These are phyloP conservation scores for Trypanosomatidae sp. DNA, from an alignment of 208 protist species.

Conservation along the genomic window DNA sequence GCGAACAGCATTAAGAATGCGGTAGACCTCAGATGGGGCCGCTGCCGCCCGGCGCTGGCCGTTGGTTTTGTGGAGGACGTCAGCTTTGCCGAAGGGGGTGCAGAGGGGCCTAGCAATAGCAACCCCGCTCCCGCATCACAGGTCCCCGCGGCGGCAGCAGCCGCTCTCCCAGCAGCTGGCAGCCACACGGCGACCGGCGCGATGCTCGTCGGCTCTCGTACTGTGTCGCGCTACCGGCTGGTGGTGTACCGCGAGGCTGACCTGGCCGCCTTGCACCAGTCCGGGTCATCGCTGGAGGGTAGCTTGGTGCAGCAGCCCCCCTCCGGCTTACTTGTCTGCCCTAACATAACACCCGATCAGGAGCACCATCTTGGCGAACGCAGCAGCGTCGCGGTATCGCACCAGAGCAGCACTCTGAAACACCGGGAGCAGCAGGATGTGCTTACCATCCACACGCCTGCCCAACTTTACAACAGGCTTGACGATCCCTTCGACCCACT, in stretches of 20 bases:
- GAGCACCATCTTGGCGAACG: conserved; percentile 4
- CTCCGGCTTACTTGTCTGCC: conserved; percentile 11
- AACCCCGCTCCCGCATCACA: neutral
- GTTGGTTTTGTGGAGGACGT: conserved; percentile 16
- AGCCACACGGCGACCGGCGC: conserved; percentile 1
- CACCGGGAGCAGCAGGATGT: neutral
- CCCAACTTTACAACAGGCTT: conserved; percentile 5
- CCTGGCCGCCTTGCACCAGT: conserved; percentile 8
- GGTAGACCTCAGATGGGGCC: conserved; percentile 41
- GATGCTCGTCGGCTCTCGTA: conserved; percentile 11
- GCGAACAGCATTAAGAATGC: conserved; percentile 35
- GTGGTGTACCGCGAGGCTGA: conserved; percentile 42
- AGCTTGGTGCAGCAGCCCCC: conserved; percentile 15
- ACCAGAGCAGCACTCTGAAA: neutral
- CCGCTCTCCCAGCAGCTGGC: conserved; percentile 7
- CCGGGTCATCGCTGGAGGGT: conserved; percentile 16
- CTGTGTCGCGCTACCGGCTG: conserved; percentile 50
- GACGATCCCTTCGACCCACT: neutral
- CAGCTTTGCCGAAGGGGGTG: neutral
- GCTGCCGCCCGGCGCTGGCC: conserved; percentile 6
- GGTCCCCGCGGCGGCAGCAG: neutral
- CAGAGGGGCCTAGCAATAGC: neutral
- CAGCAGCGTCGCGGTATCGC: neutral
- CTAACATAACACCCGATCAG: neutral
- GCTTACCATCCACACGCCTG: neutral